Percentiles rank a stretch among this genome's conserved stretches.
phyloP scores from a whole-genome alignment of 2,329 filamentous ascomycete genomes.

The Xylogone sp. region DNA sequence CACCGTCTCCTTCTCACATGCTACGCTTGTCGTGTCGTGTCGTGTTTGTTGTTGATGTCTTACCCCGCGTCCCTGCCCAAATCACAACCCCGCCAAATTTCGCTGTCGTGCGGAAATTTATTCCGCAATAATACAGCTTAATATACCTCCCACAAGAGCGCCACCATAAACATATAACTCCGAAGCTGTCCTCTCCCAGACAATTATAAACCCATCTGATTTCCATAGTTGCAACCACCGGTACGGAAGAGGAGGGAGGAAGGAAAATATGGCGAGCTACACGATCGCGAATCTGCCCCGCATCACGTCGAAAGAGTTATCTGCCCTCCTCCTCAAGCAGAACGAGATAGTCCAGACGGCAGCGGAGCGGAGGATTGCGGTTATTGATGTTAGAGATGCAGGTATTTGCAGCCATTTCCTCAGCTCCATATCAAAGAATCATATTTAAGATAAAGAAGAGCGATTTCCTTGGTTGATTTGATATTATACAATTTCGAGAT shows the following conservation, averaged over 20 bases:
- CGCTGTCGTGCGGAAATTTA: too few species aligned
- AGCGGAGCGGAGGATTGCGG: slow-evolving; percentile 47
- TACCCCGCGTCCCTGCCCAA: neutral
- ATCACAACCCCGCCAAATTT: neutral
- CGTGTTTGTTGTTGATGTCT: too few species aligned
- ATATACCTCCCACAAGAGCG: too few species aligned
- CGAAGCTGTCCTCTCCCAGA: too few species aligned
- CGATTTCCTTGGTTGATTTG: neutral
- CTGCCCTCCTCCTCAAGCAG: slow-evolving; percentile 22
- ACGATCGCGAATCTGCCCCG: slow-evolving; percentile 24
- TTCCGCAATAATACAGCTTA: too few species aligned
- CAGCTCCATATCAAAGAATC: too few species aligned
- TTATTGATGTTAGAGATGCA: slow-evolving; percentile 87
- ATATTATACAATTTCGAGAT: too few species aligned
- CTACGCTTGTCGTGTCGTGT: neutral
- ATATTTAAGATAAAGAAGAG: neutral
- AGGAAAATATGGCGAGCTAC: slow-evolving; percentile 14
- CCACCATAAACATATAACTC: too few species aligned
- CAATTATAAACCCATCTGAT: too few species aligned
- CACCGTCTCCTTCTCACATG: neutral
- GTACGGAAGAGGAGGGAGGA: too few species aligned
- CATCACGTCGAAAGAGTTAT: slow-evolving; percentile 23
- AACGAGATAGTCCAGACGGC: slow-evolving; percentile 14
- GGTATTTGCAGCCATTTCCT: slow-evolving; percentile 40
- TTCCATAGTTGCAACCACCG: too few species aligned